phyloP scores from a whole-genome alignment of 176 grass and related monocot genomes.

The Phoenix roebelenii region DNA sequence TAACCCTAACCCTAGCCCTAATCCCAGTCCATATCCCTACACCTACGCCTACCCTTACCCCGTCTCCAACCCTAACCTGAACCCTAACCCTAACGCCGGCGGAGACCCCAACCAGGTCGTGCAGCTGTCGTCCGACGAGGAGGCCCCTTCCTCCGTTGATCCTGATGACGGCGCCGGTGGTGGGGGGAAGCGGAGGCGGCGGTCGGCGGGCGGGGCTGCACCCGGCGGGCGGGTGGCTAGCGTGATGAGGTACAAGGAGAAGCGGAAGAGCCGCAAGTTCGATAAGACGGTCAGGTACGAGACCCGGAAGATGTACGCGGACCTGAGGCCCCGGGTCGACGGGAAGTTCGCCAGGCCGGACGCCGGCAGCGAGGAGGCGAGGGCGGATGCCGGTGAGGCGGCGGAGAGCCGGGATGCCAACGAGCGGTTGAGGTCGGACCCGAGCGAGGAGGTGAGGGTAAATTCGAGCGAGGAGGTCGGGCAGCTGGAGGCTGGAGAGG shows the following conservation, averaged over 20 bases:
- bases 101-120: too few relatives aligned
- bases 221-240: constrained; percentile 5
- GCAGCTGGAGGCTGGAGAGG: too few relatives aligned
- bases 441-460: neutral
- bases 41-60: constrained; percentile 7
- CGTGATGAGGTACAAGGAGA: constrained; percentile 16
- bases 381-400: constrained; percentile 12
- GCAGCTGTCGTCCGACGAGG: too few relatives aligned
- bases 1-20: neutral
- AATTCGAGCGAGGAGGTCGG: too few relatives aligned
- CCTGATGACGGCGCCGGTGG: neutral
- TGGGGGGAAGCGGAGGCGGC: neutral
- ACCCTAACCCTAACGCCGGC: neutral
- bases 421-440: neutral
- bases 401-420: neutral
- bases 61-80: constrained; percentile 8
- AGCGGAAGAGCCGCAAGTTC: constrained; percentile 15
- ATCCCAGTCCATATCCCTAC: neutral
- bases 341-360: neutral
- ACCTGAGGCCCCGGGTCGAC: constrained; percentile 15
- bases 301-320: constrained; percentile 1
- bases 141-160: too few relatives aligned
- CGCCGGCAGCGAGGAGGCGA: constrained; percentile 14
- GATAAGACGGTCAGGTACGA: constrained; percentile 25
- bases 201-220: neutral